These are phyloP conservation scores for Septoria linicola DNA, from an alignment of 2,329 filamentous ascomycete genomes.

Conservation along the genomic window DNA sequence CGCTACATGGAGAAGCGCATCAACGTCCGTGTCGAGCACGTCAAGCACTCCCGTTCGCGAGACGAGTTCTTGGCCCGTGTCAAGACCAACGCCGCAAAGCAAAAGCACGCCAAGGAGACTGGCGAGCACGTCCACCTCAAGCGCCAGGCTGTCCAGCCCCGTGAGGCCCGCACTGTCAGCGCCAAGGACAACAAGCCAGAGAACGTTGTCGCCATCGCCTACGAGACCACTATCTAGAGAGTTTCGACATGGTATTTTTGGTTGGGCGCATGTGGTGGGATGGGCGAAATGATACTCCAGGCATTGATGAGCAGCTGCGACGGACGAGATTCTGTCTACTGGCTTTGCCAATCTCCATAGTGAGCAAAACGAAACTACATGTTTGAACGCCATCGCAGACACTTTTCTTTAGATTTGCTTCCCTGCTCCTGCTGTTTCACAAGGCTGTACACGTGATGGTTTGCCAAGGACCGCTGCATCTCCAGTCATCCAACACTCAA, in stretches of 20 bases:
- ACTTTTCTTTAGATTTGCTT: slow-evolving; percentile 7
- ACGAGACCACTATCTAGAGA: slow-evolving; percentile 95
- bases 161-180: slow-evolving; percentile 76
- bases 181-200: slow-evolving; percentile 81
- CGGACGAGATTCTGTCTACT: slow-evolving; percentile 17
- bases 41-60: slow-evolving; percentile 88
- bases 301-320: slow-evolving; percentile 20
- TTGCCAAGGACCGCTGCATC: slow-evolving; percentile 7
- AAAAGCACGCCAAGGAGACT: slow-evolving; percentile 87
- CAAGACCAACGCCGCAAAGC: slow-evolving; percentile 91
- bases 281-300: slow-evolving; percentile 15
- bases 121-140: slow-evolving; percentile 89
- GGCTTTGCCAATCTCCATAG: slow-evolving; percentile 27
- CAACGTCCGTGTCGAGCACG: slow-evolving; percentile 98
- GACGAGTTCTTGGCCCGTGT: slow-evolving; percentile 96
- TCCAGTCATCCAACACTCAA: slow-evolving; percentile 9
- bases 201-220: slow-evolving; percentile 86
- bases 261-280: slow-evolving; percentile 27
- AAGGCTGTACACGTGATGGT: slow-evolving; percentile 4
- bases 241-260: slow-evolving; percentile 27
- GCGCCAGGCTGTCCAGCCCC: slow-evolving; percentile 78
- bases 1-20: slow-evolving; percentile 99
- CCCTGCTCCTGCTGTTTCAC: slow-evolving; percentile 1
- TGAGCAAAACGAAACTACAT: slow-evolving; percentile 30
- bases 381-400: slow-evolving; percentile 21